Evolutionary conservation across 805 yeast genomes (phyloP).

Genomic region (Candida alai): DNA sequence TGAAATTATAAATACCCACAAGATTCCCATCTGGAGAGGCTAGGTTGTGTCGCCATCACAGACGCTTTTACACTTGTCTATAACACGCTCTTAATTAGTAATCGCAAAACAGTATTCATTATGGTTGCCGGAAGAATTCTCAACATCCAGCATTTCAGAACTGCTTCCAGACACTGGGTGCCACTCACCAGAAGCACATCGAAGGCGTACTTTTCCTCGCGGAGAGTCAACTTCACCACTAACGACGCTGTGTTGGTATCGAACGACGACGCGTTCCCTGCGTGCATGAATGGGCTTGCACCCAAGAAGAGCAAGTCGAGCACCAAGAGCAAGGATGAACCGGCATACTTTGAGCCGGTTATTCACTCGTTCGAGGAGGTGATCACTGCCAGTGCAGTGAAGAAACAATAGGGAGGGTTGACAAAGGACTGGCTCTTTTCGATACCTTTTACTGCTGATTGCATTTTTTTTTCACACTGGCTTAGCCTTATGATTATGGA

Average conservation of each 20-base stretch:
- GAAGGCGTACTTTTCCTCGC: conserved; percentile 25
- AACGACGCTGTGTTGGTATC: conserved; percentile 29
- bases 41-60: too few relatives aligned
- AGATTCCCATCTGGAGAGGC: too few relatives aligned
- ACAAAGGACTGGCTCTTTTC: too few relatives aligned
- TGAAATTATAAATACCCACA: conserved; percentile 1
- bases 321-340: conserved; percentile 11
- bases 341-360: conserved; percentile 33
- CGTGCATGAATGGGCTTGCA: background rate
- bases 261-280: conserved; percentile 25
- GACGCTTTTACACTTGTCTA: background rate
- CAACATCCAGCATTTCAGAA: conserved; percentile 33
- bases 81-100: background rate
- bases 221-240: conserved; percentile 34
- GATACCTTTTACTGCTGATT: too few relatives aligned
- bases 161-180: conserved; percentile 43
- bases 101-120: conserved; percentile 1
- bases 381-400: conserved; percentile 43
- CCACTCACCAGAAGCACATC: conserved; percentile 15
- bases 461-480: too few relatives aligned
- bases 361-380: conserved; percentile 40
- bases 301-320: background rate
- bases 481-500: too few relatives aligned
- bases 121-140: conserved; percentile 29
- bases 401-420: conserved; percentile 18